Base-by-base conservation (phyloP, 768 basidiomycete species). In the Leccinum imitatum region DNA sequence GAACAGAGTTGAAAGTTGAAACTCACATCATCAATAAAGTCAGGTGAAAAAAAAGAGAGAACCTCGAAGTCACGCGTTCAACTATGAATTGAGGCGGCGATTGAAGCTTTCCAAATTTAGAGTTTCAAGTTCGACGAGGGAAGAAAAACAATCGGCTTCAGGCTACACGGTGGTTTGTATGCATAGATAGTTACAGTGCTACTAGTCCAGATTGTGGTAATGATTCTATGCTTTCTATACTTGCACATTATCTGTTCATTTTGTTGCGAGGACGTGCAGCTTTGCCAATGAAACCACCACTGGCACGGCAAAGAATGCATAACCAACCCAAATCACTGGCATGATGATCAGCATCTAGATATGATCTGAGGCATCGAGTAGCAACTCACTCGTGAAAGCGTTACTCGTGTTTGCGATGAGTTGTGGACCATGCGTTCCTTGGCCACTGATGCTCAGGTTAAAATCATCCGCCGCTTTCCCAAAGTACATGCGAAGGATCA, bases 381-480 rank as follows among this genome's bases (percentile, higher is more conserved):
- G 25, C 9, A 14, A 81, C 87, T 67, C 62, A 92, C 90, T 89
- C 48, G 84, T 87, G 63, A 91, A 92, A 7, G 83, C 89, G 64
- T 89, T 91, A 61, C 87, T 82, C n/a, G 77, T 77, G 11, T 76
- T 70, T 30, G 91, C 90, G 48, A 84, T 75, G 48, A 92, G 76
- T 35, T 83, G 75, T 2, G 87, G 87, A 5, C 81, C 86, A 57
- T 80, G 74, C 3, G 69, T 60, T 21, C 85, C 87, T 60, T 81
- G 80, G 9, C 79, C 70, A 25, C 76, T 62, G 54, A 92, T 85
- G 54, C 78, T 83, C 48, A 75, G 68, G 69, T 93, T 93, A 75
- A 93, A 92, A 67, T 91, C 90, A 55, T 86, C 82, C 0, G 87
- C 84, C 2, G 89, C 85, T 72, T 91, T 90, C 19, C 86, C 89